phyloP scores from a whole-genome alignment of 1,284 basidiomycete genomes.

The Amylostereum chailletii region DNA sequence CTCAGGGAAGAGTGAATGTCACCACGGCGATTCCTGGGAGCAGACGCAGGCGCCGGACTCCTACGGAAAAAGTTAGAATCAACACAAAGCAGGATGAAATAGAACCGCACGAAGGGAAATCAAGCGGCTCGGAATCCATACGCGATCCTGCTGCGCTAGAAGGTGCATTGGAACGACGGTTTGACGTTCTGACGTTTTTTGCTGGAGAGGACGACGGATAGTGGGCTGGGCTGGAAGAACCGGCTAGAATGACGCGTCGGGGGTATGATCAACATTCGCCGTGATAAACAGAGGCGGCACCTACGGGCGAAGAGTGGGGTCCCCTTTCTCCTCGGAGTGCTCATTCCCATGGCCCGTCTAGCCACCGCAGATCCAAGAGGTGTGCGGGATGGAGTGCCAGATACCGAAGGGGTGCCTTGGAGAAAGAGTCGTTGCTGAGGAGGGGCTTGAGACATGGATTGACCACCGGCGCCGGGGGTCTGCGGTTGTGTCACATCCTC shows the following conservation, averaged over 20 bases:
- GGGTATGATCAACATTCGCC: neutral
- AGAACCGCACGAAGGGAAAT: conserved; percentile 46
- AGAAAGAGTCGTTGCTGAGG: conserved; percentile 48
- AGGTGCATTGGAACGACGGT: conserved; percentile 21
- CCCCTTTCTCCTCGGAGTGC: conserved; percentile 38
- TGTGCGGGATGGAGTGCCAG: conserved; percentile 39
- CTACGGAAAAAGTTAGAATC: conserved; percentile 9
- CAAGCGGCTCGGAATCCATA: conserved; percentile 51
- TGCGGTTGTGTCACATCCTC: conserved; percentile 21
- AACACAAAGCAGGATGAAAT: conserved; percentile 6
- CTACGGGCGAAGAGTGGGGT: conserved; percentile 49
- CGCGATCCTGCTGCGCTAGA: conserved; percentile 21
- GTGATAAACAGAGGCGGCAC: conserved; percentile 13
- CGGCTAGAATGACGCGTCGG: conserved; percentile 23
- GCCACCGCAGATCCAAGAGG: conserved; percentile 30
- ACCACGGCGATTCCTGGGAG: conserved; percentile 66
- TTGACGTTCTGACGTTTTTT: conserved; percentile 29
- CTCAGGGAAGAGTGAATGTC: conserved; percentile 78
- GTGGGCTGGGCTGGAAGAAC: conserved; percentile 63
- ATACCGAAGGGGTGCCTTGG: conserved; percentile 47
- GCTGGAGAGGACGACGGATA: conserved; percentile 66
- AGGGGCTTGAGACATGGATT: conserved; percentile 38
- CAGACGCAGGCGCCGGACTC: conserved; percentile 30
- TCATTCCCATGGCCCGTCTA: conserved; percentile 53
- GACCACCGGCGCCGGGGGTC: conserved; percentile 20